A percentile compares a stretch with the other conserved stretches of the same genome.
phyloP scores from a whole-genome alignment of 805 yeast genomes.

The Starmerella sp. region DNA sequence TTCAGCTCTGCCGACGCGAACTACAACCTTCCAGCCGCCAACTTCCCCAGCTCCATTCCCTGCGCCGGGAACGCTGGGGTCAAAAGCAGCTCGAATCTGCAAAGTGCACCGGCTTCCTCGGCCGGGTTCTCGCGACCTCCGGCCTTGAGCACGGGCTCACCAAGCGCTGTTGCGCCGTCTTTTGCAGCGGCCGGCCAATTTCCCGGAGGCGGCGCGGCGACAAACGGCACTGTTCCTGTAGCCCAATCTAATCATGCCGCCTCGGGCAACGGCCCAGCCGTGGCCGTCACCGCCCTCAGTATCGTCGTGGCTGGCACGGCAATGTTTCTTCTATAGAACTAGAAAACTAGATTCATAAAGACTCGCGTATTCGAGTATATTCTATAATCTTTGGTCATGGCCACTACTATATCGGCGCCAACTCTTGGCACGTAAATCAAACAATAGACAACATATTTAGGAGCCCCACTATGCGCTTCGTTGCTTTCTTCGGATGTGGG shows the following conservation, averaged over 20 bases:
- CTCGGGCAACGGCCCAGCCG: not conserved
- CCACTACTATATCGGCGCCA: too few relatives aligned
- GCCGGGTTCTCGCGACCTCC: not conserved
- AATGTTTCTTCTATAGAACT: too few relatives aligned
- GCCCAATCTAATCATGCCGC: not conserved
- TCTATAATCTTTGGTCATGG: too few relatives aligned
- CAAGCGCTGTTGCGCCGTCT: not conserved
- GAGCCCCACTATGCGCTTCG: too few relatives aligned
- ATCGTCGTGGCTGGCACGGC: too few relatives aligned
- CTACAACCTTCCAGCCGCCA: constrained; percentile 5
- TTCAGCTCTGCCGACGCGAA: constrained; percentile 13
- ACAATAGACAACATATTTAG: too few relatives aligned
- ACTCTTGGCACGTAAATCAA: too few relatives aligned
- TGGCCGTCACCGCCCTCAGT: not conserved
- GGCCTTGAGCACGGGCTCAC: not conserved
- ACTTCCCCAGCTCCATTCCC: constrained; percentile 1
- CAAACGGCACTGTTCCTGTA: not conserved
- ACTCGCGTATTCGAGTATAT: too few relatives aligned
- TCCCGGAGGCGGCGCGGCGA: not conserved
- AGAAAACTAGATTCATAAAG: too few relatives aligned
- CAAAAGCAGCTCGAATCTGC: not conserved
- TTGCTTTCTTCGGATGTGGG: too few relatives aligned
- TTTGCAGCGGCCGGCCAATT: too few relatives aligned
- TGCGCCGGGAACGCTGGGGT: not conserved
- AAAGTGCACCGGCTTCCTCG: too few relatives aligned